A percentile compares a stretch with the other conserved stretches of the same genome.
phyloP scores from a whole-genome alignment of 2,329 filamentous ascomycete genomes.

The Boeremia exigua region DNA sequence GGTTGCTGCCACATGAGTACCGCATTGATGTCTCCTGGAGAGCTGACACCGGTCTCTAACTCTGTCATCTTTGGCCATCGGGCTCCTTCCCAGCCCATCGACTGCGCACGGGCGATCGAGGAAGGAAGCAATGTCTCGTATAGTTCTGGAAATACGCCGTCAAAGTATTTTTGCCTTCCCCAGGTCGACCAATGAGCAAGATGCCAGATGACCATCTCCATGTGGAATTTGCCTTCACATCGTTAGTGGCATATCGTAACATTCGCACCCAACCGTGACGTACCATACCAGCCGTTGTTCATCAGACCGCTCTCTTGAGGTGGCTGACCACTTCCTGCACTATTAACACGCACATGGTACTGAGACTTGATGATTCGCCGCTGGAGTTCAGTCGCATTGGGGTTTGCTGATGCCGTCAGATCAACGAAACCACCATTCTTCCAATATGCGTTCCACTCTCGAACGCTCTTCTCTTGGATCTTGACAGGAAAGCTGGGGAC shows the following conservation, averaged over 20 bases:
- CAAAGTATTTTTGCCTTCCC: constrained; percentile 53
- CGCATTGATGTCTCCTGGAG: constrained; percentile 65
- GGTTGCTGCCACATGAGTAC: constrained; percentile 67
- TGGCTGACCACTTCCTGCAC: constrained; percentile 55
- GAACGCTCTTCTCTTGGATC: constrained; percentile 40
- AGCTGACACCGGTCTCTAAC: constrained; percentile 56
- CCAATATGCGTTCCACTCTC: constrained; percentile 59
- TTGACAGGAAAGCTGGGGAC: constrained; percentile 24
- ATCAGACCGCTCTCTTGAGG: constrained; percentile 57
- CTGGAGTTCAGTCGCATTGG: constrained; percentile 57
- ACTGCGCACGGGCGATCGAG: constrained; percentile 39
- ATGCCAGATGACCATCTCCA: constrained; percentile 62
- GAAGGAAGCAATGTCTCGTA: constrained; percentile 55
- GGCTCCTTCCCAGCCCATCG: constrained; percentile 51
- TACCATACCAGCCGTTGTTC: constrained; percentile 62
- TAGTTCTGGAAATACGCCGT: constrained; percentile 51
- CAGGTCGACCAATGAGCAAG: constrained; percentile 58
- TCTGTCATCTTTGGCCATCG: constrained; percentile 63
- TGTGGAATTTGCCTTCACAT: constrained; percentile 54
- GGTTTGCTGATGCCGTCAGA: constrained; percentile 48
- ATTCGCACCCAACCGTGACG: constrained; percentile 22
- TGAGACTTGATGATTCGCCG: constrained; percentile 59
- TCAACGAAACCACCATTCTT: constrained; percentile 59
- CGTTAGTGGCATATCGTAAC: not conserved
- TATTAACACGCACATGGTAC: constrained; percentile 60